Evolutionary conservation across 371 early-diverging fungal species (phyloP).

Genomic region (Mortierella sp.): DNA sequence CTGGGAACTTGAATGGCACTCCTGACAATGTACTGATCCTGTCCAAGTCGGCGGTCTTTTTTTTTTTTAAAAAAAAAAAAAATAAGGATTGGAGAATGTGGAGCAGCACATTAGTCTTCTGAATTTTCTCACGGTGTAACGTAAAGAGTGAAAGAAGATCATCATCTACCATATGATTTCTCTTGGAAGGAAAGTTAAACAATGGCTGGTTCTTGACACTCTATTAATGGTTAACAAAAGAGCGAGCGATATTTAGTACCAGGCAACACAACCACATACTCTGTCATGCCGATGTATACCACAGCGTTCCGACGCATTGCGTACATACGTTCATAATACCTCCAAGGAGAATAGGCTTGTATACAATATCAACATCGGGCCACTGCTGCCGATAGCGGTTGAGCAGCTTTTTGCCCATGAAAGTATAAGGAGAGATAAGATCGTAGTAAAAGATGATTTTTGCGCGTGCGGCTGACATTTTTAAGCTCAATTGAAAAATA

Average conservation of each 20-base stretch:
- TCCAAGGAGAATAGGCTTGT: conserved; percentile 46
- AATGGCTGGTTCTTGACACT: conserved; percentile 33
- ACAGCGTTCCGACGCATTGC: too few relatives aligned
- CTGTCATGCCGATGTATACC: too few relatives aligned
- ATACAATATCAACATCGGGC: conserved; percentile 38
- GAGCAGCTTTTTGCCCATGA: conserved; percentile 47
- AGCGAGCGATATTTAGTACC: not conserved
- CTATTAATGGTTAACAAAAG: conserved; percentile 1
- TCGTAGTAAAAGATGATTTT: conserved; percentile 46
- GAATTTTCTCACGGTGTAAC: conserved; percentile 20
- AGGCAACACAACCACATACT: not conserved
- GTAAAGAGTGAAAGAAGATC: not conserved
- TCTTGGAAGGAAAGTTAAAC: conserved; percentile 44
- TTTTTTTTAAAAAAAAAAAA: not conserved
- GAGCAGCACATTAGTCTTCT: not conserved
- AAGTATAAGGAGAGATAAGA: conserved; percentile 51
- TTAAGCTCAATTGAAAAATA: not conserved
- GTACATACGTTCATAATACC: conserved; percentile 44
- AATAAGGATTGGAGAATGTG: not conserved
- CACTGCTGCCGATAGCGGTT: conserved; percentile 35
- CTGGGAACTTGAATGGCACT: conserved; percentile 39
- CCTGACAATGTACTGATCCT: conserved; percentile 42
- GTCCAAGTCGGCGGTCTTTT: conserved; percentile 37
- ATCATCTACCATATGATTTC: conserved; percentile 36
- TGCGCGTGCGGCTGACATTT: conserved; percentile 37